Conservation (phyloP, 192 early-diverging fungal genomes). For the Geranomyces variabilis region DNA sequence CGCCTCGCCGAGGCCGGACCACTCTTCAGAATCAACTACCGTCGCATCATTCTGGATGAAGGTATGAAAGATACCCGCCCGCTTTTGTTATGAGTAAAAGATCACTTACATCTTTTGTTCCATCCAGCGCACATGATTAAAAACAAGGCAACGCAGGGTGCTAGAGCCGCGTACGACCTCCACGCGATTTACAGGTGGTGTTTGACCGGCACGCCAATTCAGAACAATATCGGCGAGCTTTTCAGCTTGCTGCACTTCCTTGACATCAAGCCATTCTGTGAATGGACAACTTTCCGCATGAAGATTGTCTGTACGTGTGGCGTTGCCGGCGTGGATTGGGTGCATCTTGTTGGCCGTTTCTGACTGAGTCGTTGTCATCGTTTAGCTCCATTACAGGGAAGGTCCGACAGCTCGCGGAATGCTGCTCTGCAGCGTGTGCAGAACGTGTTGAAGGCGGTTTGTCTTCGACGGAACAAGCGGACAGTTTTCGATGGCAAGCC, state of each 20-base stretch:
- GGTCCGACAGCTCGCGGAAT: not conserved
- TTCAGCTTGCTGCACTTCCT: constrained; percentile 72
- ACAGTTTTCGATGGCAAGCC: constrained; percentile 63
- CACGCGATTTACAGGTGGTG: constrained; percentile 37
- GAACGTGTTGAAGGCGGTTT: constrained; percentile 27
- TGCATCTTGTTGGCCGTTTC: not conserved
- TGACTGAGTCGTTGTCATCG: too few species aligned
- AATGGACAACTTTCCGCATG: constrained; percentile 28
- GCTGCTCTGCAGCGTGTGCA: not conserved
- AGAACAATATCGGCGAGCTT: constrained; percentile 73
- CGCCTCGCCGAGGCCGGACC: not conserved
- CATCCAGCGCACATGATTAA: constrained; percentile 45
- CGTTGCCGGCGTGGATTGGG: too few species aligned
- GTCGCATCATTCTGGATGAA: constrained; percentile 17
- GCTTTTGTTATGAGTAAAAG: too few species aligned
- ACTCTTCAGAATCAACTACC: constrained; percentile 27
- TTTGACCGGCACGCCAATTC: constrained; percentile 46
- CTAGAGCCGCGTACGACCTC: constrained; percentile 25
- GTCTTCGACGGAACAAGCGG: constrained; percentile 71
- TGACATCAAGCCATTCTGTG: constrained; percentile 55
- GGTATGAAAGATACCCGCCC: not conserved
- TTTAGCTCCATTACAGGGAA: not conserved
- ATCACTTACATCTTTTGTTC: too few species aligned
- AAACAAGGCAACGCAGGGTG: constrained; percentile 36
- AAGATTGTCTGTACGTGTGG: not conserved